Base-by-base conservation (phyloP, 805 yeast species). In the Yamadazyma ubonensis region DNA sequence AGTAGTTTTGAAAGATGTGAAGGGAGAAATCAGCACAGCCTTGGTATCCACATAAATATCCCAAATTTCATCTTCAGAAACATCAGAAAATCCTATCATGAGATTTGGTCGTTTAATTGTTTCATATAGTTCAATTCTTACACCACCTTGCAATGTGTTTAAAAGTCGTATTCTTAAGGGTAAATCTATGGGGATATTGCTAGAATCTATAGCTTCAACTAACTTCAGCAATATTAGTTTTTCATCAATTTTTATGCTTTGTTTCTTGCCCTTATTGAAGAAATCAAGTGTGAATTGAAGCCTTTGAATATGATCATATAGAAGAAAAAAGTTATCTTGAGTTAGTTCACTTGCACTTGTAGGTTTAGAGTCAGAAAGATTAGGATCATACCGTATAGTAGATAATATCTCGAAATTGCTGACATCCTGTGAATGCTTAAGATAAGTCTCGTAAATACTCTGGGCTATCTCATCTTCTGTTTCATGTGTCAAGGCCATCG, bases 1-100 rank as follows among this genome's bases (percentile, higher is more conserved):
- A 0, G 96, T 86, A 0, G 98, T 91, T 58, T 91, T 91, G 63
- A 89, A 84, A 4, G 95, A 82, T 0, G 96, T 87, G 60, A 85
- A 86, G 2, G 52, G 86, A 2, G 95, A 78, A 1, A 78, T 73
- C 31, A 72, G 48, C 1, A 76, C 70, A 1, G 79, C 68, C 21
- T 69, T 59, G 0, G 65, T 53, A 54, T 85, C 91, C 3, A 89
- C 52, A 51, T 77, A 79, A 0, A 88, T 79, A 15, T 71, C 76
- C 81, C 85, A 89, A 8, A 39, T 36, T 7, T 48, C 56, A 11
- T 35, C 36, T 4, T 42, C 29, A 12, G 35, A n/a, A 3, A 10
- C 26, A 8, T 30, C 34, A 5, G n/a, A 10, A 11, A 67, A 38
- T 0, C 71, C 73, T 25, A 50, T 55, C 6, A 65, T 51, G 12